A percentile compares a stretch with the other conserved stretches of the same genome.
Evolutionary conservation across 257 asterid species (phyloP).

Genomic region (Solanum neorickii): DNA sequence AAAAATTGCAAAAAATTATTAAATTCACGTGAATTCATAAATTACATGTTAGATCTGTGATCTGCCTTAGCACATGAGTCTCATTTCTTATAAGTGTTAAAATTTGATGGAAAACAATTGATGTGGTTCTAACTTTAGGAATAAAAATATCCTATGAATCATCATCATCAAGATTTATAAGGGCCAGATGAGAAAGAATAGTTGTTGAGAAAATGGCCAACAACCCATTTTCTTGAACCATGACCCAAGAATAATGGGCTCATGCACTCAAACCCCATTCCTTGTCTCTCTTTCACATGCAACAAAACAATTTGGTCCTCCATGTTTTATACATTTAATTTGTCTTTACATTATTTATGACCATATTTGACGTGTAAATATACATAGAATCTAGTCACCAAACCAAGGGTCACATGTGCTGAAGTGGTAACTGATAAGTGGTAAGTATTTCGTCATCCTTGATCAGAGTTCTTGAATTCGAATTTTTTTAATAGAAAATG

Average conservation of each 20-base stretch:
- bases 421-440: not conserved
- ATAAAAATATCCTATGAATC: not conserved
- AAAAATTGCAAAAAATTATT: not conserved
- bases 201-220: not conserved
- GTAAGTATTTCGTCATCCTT: no score
- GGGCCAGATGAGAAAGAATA: not conserved
- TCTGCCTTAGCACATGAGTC: not conserved
- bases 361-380: not conserved
- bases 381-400: not conserved
- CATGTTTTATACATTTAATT: not conserved
- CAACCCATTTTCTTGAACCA: constrained; percentile 6
- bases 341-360: not conserved
- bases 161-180: not conserved
- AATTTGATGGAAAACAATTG: not conserved
- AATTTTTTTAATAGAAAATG: no score
- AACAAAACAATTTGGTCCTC: not conserved
- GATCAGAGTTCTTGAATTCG: no score
- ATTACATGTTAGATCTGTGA: not conserved
- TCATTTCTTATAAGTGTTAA: not conserved
- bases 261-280: not conserved
- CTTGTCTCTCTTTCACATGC: not conserved
- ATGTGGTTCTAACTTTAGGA: not conserved
- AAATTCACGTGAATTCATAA: not conserved
- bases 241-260: constrained; percentile 5
- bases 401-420: not conserved